Conservation (phyloP, 192 early-diverging fungal species). For the Rhizophlyctis rosea region DNA sequence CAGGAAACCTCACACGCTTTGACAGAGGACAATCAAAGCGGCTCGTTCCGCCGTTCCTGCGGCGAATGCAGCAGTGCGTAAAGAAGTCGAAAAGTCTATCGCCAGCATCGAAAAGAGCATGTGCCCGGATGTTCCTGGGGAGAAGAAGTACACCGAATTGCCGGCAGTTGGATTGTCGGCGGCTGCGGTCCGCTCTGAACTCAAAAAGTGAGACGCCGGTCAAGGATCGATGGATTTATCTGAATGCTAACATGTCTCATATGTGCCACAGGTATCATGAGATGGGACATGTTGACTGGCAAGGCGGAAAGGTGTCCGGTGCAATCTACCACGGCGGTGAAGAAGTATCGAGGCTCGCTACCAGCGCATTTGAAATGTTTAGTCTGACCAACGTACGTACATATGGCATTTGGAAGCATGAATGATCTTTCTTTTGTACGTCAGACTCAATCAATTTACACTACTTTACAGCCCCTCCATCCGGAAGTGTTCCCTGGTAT, state of each 20-base stretch:
- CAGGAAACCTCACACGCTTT: neutral
- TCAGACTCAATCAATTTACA: neutral
- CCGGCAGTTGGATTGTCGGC: slow-evolving; percentile 65
- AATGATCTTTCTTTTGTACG: neutral
- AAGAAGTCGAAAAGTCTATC: slow-evolving; percentile 74
- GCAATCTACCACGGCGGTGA: slow-evolving; percentile 92
- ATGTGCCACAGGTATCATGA: slow-evolving; percentile 43
- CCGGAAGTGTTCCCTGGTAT: slow-evolving; percentile 93
- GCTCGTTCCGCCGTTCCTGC: slow-evolving; percentile 35
- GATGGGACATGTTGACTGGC: slow-evolving; percentile 72
- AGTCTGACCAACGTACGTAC: slow-evolving; percentile 64
- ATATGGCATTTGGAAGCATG: neutral
- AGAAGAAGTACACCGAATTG: slow-evolving; percentile 61
- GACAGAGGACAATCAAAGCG: slow-evolving; percentile 16
- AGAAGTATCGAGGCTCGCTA: slow-evolving; percentile 67
- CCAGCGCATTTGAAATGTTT: slow-evolving; percentile 81
- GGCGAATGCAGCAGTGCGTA: slow-evolving; percentile 64
- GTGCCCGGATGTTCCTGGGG: slow-evolving; percentile 57
- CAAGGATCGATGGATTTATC: no score
- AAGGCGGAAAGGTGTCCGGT: slow-evolving; percentile 81
- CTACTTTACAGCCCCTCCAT: slow-evolving; percentile 66
- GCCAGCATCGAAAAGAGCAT: slow-evolving; percentile 79
- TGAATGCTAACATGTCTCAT: no score
- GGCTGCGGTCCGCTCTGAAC: slow-evolving; percentile 56
- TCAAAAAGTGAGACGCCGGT: slow-evolving; percentile 38